Evolutionary conservation across 2,329 filamentous ascomycete species (phyloP), one percentile per base, ranked within the genome.

Genomic region (Graphilbum fragrans): DNA sequence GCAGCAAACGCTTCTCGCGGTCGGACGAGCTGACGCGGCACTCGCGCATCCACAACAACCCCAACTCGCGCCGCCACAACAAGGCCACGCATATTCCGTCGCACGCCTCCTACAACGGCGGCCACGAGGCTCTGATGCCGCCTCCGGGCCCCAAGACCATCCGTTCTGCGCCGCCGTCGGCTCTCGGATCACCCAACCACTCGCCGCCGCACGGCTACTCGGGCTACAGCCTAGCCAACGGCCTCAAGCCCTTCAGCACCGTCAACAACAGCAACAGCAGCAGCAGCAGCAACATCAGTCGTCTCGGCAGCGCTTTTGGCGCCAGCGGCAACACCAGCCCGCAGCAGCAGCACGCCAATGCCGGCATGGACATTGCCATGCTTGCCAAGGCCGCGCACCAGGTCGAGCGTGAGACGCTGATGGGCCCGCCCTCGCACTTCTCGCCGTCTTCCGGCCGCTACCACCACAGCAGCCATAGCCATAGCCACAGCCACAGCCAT

Each of bases 41-140:
- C 66, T 95, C 90, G 59, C 78, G 90, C 60, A 98, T 98, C 67
- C 90, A 98, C 75, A 95, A 86, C 77, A 98, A 96, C 66, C 90
- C 92, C 45, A 96, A 96, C 71, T 95, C 88, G 44, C 75, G 92
- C 58, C 73, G 90, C 57, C 88, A 86, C 50, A 93, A 94, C 71
- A 94, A 94, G 70, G 77, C 62, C 22, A 68, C 72, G 51, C 52
- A 54, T 25, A 62, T 68, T 42, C 63, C 66, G 42, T 61, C 67
- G 45, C 54, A 56, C 31, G 56, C 66, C 49, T 62, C 64, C 41
- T 62, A 66, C 41, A 62, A 66, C 42, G 60, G 72, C 52, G 64
- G 65, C 47, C 62, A 65, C 59, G 61, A 79, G 63, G 69, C 66
- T 51, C 83, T 87, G 75, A 88, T 93, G 78, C 74, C 80, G 54